A percentile compares a stretch with the other conserved stretches of the same genome.
Evolutionary conservation across 2,329 filamentous ascomycete species (phyloP).

Genomic region (Fusarium concolor): DNA sequence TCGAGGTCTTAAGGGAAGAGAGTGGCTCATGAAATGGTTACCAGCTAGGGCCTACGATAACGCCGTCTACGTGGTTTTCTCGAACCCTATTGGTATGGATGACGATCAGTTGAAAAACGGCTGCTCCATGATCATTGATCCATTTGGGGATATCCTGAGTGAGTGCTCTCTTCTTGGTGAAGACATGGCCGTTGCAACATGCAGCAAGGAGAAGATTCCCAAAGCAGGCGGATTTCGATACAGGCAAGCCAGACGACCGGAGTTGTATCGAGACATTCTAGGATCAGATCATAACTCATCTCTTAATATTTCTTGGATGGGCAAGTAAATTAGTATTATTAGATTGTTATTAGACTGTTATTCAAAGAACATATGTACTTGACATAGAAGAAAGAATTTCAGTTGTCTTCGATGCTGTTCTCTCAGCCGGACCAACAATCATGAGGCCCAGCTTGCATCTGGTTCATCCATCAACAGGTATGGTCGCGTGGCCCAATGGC

Average conservation of each 20-base stretch:
- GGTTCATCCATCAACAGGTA: neutral
- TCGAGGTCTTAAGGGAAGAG: neutral
- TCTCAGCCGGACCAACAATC: neutral
- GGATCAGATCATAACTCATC: neutral
- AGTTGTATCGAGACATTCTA: neutral
- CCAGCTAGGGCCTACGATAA: constrained; percentile 1
- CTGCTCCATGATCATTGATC: neutral
- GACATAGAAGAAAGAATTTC: too few relatives aligned
- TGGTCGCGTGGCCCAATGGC: constrained; percentile 48
- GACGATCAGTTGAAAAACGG: neutral
- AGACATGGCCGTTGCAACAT: neutral
- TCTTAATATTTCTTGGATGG: neutral
- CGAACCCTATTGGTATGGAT: neutral
- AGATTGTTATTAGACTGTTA: too few relatives aligned
- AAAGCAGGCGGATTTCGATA: neutral
- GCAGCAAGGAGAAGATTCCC: neutral
- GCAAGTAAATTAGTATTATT: neutral
- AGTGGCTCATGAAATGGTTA: constrained; percentile 1
- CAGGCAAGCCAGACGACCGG: neutral
- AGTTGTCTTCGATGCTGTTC: too few relatives aligned
- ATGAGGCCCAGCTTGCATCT: rapidly evolving
- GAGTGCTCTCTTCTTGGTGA: neutral
- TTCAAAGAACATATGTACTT: too few relatives aligned
- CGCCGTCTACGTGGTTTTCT: neutral
- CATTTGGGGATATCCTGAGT: neutral